Base-by-base conservation (phyloP, 2,329 filamentous ascomycete species). In the Shiraia sp. region DNA sequence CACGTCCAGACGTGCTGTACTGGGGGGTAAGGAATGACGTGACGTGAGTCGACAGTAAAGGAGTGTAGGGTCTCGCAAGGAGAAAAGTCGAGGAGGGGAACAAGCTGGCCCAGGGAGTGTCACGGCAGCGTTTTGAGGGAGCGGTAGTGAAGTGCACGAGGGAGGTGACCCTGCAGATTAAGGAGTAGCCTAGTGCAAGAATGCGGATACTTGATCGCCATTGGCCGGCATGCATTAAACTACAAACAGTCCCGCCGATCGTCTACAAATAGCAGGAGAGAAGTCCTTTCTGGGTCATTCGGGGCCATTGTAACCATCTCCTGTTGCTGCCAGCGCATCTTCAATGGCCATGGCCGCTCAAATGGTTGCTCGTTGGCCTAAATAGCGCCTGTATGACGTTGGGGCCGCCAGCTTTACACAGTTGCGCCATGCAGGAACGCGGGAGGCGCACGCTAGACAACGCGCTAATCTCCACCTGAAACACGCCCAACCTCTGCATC, bases 1-100 rank as follows among this genome's bases (percentile, higher is more conserved):
- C 57, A 53, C 65, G 65, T 69, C 65, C 65, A 65, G 65, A 66
- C 64, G 63, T 64, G 59, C 59, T 32, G 30, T 32, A 38, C 24
- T 35, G 32, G 46, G n/a, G 27, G 49, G 33, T 31, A 63, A 58
- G 41, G 54, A 63, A 49, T 37, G 55, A 57, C 50, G 36, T 40
- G 32, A 45, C 36, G 40, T 38, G 40, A 40, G 12, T 22, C 22
- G 12, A 12, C n/a, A 19, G 36, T 32, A 45, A 65, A 62, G 44
- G 62, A 66, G 64, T 54, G 64, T 36, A n/a, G 52, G 57, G 40
- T 59, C 49, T 53, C 55, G 48, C 39, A 47, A 35, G 36, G 51
- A 53, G 51, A 55, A 55, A 47, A 47, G 49, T 45, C 47, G 48
- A 51, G 16, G 32, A 52, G 47, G 40, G 50, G 36, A 31, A 45